Percentiles rank a stretch among this genome's conserved stretches.
Conservation (phyloP, 2,329 filamentous ascomycete genomes). For the Aspergillus hiratsukae region DNA sequence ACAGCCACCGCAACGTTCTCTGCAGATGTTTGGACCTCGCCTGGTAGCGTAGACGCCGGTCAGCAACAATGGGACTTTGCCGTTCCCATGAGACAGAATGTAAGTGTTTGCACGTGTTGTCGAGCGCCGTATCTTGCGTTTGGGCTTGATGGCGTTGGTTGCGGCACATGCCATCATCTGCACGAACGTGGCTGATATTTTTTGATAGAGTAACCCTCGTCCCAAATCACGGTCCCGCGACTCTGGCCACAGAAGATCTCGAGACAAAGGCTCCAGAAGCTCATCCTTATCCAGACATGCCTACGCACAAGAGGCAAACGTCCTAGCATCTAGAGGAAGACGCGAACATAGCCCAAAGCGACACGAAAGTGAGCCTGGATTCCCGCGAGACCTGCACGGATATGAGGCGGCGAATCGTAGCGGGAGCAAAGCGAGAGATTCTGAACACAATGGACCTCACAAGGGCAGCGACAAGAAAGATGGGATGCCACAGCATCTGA, state of each 20-base stretch:
- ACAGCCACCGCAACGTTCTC: conserved; percentile 36
- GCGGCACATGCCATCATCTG: not conserved
- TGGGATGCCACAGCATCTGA: conserved; percentile 9
- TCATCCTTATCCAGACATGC: conserved; percentile 33
- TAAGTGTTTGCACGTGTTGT: conserved; percentile 15
- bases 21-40: conserved; percentile 36
- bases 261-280: conserved; percentile 36
- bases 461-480: conserved; percentile 17
- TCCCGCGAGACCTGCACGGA: conserved; percentile 33
- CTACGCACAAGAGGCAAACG: conserved; percentile 25
- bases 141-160: not conserved
- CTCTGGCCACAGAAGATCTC: conserved; percentile 27
- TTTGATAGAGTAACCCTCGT: conserved; percentile 22
- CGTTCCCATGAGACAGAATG: conserved; percentile 33
- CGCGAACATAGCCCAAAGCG: conserved; percentile 31
- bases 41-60: conserved; percentile 28
- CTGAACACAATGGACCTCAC: conserved; percentile 14
- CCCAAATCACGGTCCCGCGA: conserved; percentile 35
- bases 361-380: conserved; percentile 37
- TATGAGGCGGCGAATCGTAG: conserved; percentile 23
- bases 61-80: conserved; percentile 36
- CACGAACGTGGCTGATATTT: conserved; percentile 7
- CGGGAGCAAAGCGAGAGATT: conserved; percentile 20
- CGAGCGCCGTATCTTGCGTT: not conserved
- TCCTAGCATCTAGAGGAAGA: conserved; percentile 30